Percentiles rank a stretch among this genome's conserved stretches.
phyloP scores from a whole-genome alignment of 73 alveolate species.

The Stentor roeselii region DNA sequence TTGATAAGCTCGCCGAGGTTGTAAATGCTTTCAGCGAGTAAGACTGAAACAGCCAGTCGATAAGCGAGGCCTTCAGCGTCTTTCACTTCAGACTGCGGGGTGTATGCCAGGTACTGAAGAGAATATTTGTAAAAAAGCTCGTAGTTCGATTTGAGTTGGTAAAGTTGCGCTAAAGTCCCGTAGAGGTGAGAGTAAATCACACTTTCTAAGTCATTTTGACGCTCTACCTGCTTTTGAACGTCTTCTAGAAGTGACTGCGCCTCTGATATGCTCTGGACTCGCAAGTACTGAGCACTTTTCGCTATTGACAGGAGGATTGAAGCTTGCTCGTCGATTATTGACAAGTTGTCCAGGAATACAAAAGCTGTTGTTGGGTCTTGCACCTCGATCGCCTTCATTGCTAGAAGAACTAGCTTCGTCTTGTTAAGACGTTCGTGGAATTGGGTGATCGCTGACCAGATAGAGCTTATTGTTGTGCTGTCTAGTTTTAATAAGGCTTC shows the following conservation, averaged over 20 bases:
- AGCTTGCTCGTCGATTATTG: too few species aligned
- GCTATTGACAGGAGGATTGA: too few species aligned
- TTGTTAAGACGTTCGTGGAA: too few species aligned
- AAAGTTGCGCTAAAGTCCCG: constrained; percentile 40
- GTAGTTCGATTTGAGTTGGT: constrained; percentile 48
- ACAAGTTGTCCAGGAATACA: too few species aligned
- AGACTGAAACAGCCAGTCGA: constrained; percentile 54
- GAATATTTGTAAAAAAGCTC: constrained; percentile 50
- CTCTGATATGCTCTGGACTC: too few species aligned
- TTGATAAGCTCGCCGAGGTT: constrained; percentile 56
- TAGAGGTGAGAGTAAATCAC: constrained; percentile 42
- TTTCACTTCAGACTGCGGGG: constrained; percentile 41
- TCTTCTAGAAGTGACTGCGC: constrained; percentile 35
- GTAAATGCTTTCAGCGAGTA: constrained; percentile 52
- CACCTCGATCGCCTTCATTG: too few species aligned
- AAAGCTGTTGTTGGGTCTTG: too few species aligned
- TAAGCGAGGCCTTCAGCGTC: constrained; percentile 42
- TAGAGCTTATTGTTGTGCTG: too few species aligned
- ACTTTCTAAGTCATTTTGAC: constrained; percentile 47
- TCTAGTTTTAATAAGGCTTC: too few species aligned
- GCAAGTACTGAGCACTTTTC: too few species aligned
- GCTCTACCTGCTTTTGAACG: constrained; percentile 39
- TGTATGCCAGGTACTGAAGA: constrained; percentile 56
- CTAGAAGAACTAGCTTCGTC: too few species aligned
- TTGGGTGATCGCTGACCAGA: too few species aligned